Percentiles rank a stretch among this genome's conserved stretches.
Evolutionary conservation across 768 basidiomycete species (phyloP).

Genomic region (Trichaptum fuscoviolaceum): DNA sequence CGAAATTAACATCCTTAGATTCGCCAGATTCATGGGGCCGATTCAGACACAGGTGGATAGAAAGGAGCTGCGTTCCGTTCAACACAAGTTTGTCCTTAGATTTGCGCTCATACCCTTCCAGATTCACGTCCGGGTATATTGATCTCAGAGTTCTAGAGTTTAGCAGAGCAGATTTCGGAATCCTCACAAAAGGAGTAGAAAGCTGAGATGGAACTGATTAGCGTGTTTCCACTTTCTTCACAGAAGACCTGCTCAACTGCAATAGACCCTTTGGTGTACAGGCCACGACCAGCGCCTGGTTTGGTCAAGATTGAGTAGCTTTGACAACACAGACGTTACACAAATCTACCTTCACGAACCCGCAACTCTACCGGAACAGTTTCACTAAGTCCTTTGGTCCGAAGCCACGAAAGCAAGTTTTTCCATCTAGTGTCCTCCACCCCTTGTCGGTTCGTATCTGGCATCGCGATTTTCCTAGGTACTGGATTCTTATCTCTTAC

Average conservation of each 20-base stretch:
- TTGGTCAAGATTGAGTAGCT: constrained; percentile 5
- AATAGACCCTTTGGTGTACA: constrained; percentile 47
- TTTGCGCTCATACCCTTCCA: constrained; percentile 4
- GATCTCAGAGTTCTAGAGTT: constrained; percentile 64
- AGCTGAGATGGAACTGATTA: constrained; percentile 31
- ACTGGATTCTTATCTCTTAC: no score
- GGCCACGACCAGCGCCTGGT: constrained; percentile 63
- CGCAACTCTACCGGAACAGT: neutral
- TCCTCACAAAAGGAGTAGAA: constrained; percentile 53
- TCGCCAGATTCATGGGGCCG: constrained; percentile 38
- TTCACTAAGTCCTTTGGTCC: constrained; percentile 38
- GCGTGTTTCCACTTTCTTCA: neutral
- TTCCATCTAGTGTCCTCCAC: constrained; percentile 34
- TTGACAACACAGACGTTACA: constrained; percentile 7
- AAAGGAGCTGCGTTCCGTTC: constrained; percentile 69
- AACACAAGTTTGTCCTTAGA: constrained; percentile 19
- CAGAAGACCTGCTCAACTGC: constrained; percentile 29
- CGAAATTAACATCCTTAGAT: constrained; percentile 52
- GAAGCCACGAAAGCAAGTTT: constrained; percentile 48
- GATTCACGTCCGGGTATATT: constrained; percentile 41
- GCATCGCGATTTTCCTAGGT: no score
- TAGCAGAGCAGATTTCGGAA: constrained; percentile 67
- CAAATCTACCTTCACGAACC: constrained; percentile 1
- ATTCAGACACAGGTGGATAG: constrained; percentile 74
- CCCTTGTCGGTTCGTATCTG: constrained; percentile 15